A percentile compares a stretch with the other conserved stretches of the same genome.
phyloP scores from a whole-genome alignment of 441 rosid genomes.

The Lepidium campestre region DNA sequence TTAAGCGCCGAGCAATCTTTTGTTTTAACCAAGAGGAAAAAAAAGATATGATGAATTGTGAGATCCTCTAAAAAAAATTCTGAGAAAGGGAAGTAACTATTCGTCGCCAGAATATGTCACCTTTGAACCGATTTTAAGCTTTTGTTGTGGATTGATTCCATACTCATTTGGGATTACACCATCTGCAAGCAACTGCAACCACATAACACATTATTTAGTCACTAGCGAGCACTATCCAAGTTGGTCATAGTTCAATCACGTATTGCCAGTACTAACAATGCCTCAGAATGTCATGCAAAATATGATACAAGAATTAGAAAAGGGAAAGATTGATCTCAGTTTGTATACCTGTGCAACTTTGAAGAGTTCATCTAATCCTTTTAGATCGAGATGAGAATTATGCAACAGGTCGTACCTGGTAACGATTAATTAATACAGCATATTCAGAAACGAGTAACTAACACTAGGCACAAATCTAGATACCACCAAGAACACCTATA shows the following conservation, averaged over 20 bases:
- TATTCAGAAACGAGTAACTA: neutral
- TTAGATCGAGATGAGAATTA: conserved; percentile 95
- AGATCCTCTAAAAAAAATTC: neutral
- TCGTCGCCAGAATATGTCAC: conserved; percentile 31
- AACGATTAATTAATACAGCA: neutral
- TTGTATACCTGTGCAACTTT: conserved; percentile 89
- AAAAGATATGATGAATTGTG: neutral
- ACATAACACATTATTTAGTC: conserved; percentile 15
- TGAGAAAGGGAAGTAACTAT: neutral
- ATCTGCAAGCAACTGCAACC: conserved; percentile 90
- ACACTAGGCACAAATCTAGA: neutral
- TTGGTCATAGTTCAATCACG: neutral
- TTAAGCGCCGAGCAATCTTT: conserved; percentile 90
- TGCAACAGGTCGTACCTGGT: conserved; percentile 93
- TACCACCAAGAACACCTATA: neutral
- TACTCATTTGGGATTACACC: conserved; percentile 99
- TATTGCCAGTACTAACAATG: neutral
- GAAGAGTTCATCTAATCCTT: conserved; percentile 90
- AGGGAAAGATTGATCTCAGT: neutral
- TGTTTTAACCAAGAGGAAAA: neutral
- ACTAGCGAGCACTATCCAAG: neutral
- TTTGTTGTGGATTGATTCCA: conserved; percentile 97
- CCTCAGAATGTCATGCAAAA: neutral
- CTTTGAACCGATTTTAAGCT: conserved; percentile 98
- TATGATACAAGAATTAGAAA: neutral